These are phyloP conservation scores for Neoboletus subvelutipes DNA, from an alignment of 768 basidiomycete genomes.

Conservation along the genomic window DNA sequence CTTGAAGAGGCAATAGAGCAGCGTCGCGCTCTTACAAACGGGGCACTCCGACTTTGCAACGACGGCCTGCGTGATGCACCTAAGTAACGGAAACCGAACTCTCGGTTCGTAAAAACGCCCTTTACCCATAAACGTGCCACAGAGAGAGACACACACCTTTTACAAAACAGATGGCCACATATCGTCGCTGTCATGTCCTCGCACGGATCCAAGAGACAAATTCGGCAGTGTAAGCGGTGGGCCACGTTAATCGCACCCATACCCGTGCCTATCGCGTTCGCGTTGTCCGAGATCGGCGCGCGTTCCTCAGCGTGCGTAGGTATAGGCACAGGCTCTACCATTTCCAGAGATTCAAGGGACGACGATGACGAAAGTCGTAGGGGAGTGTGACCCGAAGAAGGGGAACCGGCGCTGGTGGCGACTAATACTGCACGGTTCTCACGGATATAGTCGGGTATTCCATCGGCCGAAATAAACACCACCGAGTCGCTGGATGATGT, in stretches of 20 bases:
- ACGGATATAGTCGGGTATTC: conserved; percentile 30
- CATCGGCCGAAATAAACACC: conserved; percentile 31
- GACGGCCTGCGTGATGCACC: conserved; percentile 54
- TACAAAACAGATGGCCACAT: conserved; percentile 65
- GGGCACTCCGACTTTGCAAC: conserved; percentile 50
- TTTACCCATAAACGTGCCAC: background rate
- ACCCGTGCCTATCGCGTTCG: background rate
- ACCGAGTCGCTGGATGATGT: conserved; percentile 24
- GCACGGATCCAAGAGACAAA: conserved; percentile 48
- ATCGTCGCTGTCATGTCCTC: conserved; percentile 56
- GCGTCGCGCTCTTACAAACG: conserved; percentile 47
- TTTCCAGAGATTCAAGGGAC: conserved; percentile 24
- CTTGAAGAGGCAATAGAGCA: conserved; percentile 56
- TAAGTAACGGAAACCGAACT: background rate
- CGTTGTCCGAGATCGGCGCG: background rate
- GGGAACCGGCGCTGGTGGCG: conserved; percentile 29
- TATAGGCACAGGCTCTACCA: background rate
- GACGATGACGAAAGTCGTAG: conserved; percentile 25
- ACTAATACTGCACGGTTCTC: conserved; percentile 33
- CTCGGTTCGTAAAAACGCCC: background rate
- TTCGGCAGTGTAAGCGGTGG: conserved; percentile 46
- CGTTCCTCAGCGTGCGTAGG: background rate
- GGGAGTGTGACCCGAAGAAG: conserved; percentile 18
- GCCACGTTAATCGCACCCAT: background rate
- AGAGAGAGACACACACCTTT: conserved; percentile 39